phyloP scores from a whole-genome alignment of 2,329 filamentous ascomycete species.

The Nectriaceae sp. region DNA sequence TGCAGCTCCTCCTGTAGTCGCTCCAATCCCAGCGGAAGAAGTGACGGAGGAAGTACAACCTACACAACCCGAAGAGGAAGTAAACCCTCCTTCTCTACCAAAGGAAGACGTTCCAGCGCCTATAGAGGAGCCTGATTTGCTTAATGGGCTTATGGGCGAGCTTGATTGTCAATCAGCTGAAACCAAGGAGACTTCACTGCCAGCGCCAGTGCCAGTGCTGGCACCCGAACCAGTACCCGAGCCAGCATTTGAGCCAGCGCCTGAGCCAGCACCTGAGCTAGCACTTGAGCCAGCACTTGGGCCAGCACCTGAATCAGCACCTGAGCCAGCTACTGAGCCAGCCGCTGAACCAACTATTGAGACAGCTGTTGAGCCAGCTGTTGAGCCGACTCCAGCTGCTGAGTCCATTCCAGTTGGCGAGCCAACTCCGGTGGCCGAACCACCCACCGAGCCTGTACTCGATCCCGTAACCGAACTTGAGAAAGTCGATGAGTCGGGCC shows the following conservation, averaged over 20 bases:
- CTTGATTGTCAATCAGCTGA: slow-evolving; percentile 41
- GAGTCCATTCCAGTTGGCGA: not conserved
- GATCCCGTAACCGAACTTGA: slow-evolving; percentile 7
- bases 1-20: slow-evolving; percentile 29
- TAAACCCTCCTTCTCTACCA: not conserved
- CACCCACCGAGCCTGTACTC: not conserved
- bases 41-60: not conserved
- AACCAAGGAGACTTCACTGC: slow-evolving; percentile 2
- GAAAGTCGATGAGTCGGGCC: slow-evolving; percentile 12
- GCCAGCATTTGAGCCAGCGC: not conserved
- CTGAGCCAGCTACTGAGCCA: slow-evolving; percentile 7
- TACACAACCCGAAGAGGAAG: slow-evolving; percentile 2
- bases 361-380: slow-evolving; percentile 1
- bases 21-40: slow-evolving; percentile 24
- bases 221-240: slow-evolving; percentile 7
- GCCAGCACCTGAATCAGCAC: not conserved
- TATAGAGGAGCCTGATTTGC: slow-evolving; percentile 36
- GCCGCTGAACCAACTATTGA: slow-evolving; percentile 1
- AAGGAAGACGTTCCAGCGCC: not conserved
- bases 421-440: not conserved
- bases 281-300: too few relatives aligned
- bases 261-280: slow-evolving; percentile 6
- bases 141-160: slow-evolving; percentile 48
- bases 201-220: slow-evolving; percentile 8
- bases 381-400: slow-evolving; percentile 1